Conservation (phyloP, 78 protist genomes). For the Dictyostelium brefeldianum region DNA sequence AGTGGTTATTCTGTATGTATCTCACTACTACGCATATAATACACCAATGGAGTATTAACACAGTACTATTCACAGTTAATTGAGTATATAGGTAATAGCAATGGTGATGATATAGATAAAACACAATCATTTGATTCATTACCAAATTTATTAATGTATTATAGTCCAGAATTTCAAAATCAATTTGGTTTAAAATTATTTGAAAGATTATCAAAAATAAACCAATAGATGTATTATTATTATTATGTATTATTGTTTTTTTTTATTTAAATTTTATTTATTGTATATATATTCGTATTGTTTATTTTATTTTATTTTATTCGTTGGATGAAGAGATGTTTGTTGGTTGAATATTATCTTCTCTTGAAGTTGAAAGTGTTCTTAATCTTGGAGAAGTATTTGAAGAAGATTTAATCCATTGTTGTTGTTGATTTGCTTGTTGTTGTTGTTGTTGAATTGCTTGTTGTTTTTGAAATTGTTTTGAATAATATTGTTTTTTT, state of each 20-base stretch:
- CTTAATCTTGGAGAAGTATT: slow-evolving; percentile 19
- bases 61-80: not conserved
- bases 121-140: not conserved
- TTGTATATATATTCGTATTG: no score
- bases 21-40: not conserved
- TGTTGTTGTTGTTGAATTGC: not conserved
- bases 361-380: slow-evolving; percentile 12
- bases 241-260: no score
- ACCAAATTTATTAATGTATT: slow-evolving; percentile 28
- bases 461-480: not conserved
- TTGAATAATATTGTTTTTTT: slow-evolving; percentile 15
- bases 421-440: not conserved
- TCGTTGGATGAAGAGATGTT: no score
- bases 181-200: not conserved
- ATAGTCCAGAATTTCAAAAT: slow-evolving; percentile 5
- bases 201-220: slow-evolving; percentile 18
- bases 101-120: not conserved
- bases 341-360: not conserved
- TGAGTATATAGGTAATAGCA: not conserved
- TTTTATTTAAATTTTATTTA: no score
- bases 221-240: not conserved
- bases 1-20: slow-evolving; percentile 11
- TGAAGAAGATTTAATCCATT: not conserved
- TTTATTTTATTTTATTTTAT: no score
- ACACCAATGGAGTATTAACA: no score